Base-by-base conservation (phyloP, 176 grass and related monocot species). In the Cenchrus fungigraminus region DNA sequence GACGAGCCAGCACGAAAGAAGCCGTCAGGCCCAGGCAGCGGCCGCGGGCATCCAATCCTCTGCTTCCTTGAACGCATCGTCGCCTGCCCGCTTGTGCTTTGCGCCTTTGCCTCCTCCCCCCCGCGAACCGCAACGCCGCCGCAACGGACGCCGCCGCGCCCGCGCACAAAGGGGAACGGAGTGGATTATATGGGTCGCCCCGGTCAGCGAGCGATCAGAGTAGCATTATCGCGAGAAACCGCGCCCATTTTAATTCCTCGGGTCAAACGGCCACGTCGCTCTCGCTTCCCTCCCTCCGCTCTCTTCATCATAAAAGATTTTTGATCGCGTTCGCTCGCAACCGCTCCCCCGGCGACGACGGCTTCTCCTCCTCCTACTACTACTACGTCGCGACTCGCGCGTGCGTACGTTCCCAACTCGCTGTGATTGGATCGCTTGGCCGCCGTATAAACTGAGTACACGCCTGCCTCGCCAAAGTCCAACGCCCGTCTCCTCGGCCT, bases 161-260 rank as follows among this genome's bases (percentile, higher is more conserved):
- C 34, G 34, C 20, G 6, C 77, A 4, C 25, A 37, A 68, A 68
- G 28, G 52, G 75, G 4, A 46, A 62, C 82, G 71, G 9, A 4
- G n/a, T 34, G 56, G 61, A 54, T 65, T 29, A 43, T 70, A 11
- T 61, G 54, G 29, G 52, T 70, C 50, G 0, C 20, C 12, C 32
- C 32, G 44, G 79, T 81, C 63, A 11, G 82, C 83, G 2, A 67
- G 44, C 82, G 64, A 70, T 60, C 71, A 71, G 63, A 89, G n/a
- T 71, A 86, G 28, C 71, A 85, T 86, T 86, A 86, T 89, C 83
- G 32, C 73, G 37, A 6, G 66, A 31, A 44, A 4, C 60, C 61
- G 69, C n/a, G 87, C 77, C 44, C 53, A 52, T 85, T 53, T 8
- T 62, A 44, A 43, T 59, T n/a, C 8, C 20, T 37, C 47, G 20